phyloP scores from a whole-genome alignment of 1,284 basidiomycete species.

The Ustilago hordei region DNA sequence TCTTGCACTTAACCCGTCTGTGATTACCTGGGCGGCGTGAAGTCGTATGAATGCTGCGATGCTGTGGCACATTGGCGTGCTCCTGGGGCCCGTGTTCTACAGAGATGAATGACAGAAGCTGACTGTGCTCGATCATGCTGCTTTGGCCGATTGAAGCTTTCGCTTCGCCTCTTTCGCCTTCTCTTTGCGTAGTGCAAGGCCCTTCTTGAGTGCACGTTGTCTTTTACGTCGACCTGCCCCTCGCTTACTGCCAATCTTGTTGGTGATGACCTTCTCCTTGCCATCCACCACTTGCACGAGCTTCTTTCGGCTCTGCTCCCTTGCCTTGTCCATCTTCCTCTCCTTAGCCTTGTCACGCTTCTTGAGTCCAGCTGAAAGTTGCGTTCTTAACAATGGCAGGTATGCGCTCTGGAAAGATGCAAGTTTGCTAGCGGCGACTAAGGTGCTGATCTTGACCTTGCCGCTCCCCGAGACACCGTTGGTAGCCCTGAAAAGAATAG shows the following conservation, averaged over 20 bases:
- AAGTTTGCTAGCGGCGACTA: constrained; percentile 51
- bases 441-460: constrained; percentile 57
- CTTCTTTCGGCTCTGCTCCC: constrained; percentile 57
- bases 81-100: neutral
- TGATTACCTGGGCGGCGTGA: too few species aligned
- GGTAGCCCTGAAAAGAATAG: constrained; percentile 61
- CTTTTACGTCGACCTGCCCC: constrained; percentile 60
- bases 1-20: too few species aligned
- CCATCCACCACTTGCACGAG: constrained; percentile 52
- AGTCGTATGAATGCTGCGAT: too few species aligned
- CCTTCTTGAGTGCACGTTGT: constrained; percentile 55
- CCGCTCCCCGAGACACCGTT: constrained; percentile 54
- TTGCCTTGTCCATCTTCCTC: constrained; percentile 60
- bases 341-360: constrained; percentile 68
- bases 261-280: constrained; percentile 54
- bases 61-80: too few species aligned
- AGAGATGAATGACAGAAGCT: neutral
- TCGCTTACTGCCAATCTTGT: constrained; percentile 55
- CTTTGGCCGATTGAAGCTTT: constrained; percentile 32
- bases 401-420: constrained; percentile 49
- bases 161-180: constrained; percentile 50
- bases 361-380: constrained; percentile 52
- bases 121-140: constrained; percentile 3
- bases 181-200: constrained; percentile 46
- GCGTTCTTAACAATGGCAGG: constrained; percentile 56